These are phyloP conservation scores for Limonium bicolor DNA, from an alignment of 148 eudicot genomes.

Conservation along the genomic window DNA sequence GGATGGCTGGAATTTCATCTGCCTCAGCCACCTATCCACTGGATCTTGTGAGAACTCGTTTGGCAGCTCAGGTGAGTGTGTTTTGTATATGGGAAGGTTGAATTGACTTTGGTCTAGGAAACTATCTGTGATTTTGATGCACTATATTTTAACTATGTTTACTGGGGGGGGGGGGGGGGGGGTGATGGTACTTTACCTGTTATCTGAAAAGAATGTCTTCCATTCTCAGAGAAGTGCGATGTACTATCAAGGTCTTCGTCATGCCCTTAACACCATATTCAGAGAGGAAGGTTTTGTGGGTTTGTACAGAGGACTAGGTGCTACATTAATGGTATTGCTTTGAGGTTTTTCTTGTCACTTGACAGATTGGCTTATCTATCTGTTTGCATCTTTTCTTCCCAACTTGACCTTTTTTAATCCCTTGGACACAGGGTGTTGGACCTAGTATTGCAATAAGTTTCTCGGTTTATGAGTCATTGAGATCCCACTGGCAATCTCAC, in stretches of 20 bases:
- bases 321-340: constrained; percentile 62
- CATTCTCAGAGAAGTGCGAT: constrained; percentile 46
- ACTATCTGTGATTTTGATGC: neutral
- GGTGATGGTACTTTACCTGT: too few relatives aligned
- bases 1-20: constrained; percentile 75
- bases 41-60: constrained; percentile 62
- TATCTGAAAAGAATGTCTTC: too few relatives aligned
- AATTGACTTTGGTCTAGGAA: neutral
- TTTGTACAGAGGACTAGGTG: constrained; percentile 78
- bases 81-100: neutral
- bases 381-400: neutral
- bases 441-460: constrained; percentile 89
- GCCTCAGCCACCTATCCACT: constrained; percentile 59
- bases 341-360: neutral
- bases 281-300: constrained; percentile 72
- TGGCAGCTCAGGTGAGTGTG: constrained; percentile 62
- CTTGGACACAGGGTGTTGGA: constrained; percentile 65
- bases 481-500: constrained; percentile 48
- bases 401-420: neutral
- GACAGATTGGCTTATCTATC: neutral
- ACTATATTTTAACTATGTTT: neutral
- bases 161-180: too few relatives aligned
- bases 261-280: constrained; percentile 64
- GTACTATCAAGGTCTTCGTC: constrained; percentile 70
- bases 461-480: constrained; percentile 61